phyloP scores from a whole-genome alignment of 2,329 filamentous ascomycete species.

The Ceratocystis variospora region DNA sequence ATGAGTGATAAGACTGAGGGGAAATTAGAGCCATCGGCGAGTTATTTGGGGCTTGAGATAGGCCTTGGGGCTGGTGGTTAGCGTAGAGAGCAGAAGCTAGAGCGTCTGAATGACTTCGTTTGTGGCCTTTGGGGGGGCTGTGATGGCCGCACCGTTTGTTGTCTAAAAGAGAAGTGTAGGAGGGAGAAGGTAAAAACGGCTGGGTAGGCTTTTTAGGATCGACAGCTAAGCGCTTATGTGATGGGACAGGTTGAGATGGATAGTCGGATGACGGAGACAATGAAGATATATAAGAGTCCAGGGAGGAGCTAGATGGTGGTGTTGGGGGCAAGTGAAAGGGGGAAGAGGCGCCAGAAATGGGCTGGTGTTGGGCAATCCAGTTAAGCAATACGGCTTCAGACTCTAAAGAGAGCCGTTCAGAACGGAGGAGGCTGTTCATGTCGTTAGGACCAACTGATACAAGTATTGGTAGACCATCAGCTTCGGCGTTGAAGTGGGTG shows the following conservation, averaged over 20 bases:
- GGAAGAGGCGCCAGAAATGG: background rate
- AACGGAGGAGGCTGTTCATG: slow-evolving; percentile 14
- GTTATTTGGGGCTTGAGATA: background rate
- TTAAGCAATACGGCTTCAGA: slow-evolving; percentile 15
- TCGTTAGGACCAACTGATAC: slow-evolving; percentile 17
- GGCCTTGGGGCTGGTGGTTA: background rate
- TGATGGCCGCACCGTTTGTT: background rate
- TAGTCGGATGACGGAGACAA: slow-evolving; percentile 3
- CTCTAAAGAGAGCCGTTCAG: slow-evolving; percentile 14
- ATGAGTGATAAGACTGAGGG: background rate
- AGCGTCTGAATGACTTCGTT: background rate
- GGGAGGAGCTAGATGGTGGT: background rate
- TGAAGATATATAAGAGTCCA: background rate
- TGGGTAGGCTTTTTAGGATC: background rate
- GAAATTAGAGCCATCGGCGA: background rate
- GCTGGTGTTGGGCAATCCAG: slow-evolving; percentile 16
- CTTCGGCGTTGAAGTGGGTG: slow-evolving; percentile 16
- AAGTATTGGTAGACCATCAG: slow-evolving; percentile 14
- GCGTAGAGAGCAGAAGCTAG: background rate
- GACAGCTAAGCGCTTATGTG: background rate
- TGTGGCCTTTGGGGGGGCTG: background rate
- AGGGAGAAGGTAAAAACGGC: background rate
- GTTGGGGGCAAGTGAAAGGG: slow-evolving; percentile 2
- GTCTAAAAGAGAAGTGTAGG: background rate
- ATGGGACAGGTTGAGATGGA: background rate